Evolutionary conservation across 2,329 filamentous ascomycete species (phyloP).

Genomic region (Aspergillus texensis): DNA sequence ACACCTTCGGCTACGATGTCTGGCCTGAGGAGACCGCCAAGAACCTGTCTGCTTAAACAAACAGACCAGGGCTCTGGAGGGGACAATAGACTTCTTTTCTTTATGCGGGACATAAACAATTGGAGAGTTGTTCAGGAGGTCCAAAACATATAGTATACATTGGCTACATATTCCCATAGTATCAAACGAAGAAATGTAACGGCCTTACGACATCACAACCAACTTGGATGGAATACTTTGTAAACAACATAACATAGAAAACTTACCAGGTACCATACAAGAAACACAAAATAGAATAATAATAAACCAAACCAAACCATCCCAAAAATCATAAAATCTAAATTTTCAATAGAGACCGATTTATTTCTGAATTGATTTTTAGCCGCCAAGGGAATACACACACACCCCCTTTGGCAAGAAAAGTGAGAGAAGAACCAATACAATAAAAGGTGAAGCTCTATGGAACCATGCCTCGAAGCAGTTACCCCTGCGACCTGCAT

Average conservation of each 20-base stretch:
- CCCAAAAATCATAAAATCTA: background rate
- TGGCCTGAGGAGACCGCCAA: constrained; percentile 61
- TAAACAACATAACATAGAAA: background rate
- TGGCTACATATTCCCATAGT: constrained; percentile 1
- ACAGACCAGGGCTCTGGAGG: background rate
- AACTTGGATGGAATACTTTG: background rate
- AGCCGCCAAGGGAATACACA: background rate
- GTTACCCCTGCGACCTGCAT: constrained; percentile 6
- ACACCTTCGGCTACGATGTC: constrained; percentile 74
- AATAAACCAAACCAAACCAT: background rate
- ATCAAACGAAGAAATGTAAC: background rate
- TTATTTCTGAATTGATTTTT: background rate
- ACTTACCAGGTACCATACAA: constrained; percentile 1
- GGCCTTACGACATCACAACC: background rate
- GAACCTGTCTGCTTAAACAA: constrained; percentile 33
- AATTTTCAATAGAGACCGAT: background rate
- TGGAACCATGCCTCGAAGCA: constrained; percentile 4
- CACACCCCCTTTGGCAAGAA: background rate
- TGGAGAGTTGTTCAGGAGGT: background rate
- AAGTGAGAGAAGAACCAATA: background rate
- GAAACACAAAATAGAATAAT: background rate
- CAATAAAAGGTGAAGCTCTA: background rate
- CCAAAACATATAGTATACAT: constrained; percentile 6
- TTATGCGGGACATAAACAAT: constrained; percentile 25
- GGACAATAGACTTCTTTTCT: constrained; percentile 9